Base-by-base conservation (phyloP, 202 grass and related monocot species). In the Brachypodium distachyon region DNA sequence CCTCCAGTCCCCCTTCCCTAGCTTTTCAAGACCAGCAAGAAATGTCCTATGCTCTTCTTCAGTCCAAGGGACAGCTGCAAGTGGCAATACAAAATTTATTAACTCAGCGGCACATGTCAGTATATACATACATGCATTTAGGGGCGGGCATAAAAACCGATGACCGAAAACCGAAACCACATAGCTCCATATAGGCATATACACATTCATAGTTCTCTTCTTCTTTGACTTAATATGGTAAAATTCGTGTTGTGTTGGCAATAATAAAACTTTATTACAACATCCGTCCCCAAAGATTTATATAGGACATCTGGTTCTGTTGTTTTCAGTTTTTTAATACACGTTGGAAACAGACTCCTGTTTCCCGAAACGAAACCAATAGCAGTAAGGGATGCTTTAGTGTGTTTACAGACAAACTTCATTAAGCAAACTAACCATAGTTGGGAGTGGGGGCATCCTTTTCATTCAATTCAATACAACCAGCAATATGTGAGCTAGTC, bases 31-130 rank as follows among this genome's bases (percentile, higher is more conserved):
- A 48, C 88, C 88, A 62, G 88, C 84, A 80, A 90, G 88, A 83
- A 87, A 90, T 77, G 80, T 84, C 49, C 80, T 76, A 44, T 90
- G 88, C 74, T 90, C 88, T 71, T 90, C 88, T 90, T 90, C 80
- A 71, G 84, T 87, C 88, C 88, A 90, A 72, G 88, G 88, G 65
- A 87, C 84, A 76, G 83, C 88, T 90, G 64, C 37, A 72, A 80
- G 56, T 68, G 34, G 42, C 44, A 76, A 55, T 7, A n/a, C n/a
- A 67, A 56, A 27, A 60, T 9, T 0, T 41, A 32, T 75, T 39
- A 50, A 76, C 13, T 16, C 17, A 76, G n/a, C n/a, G n/a, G n/a
- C n/a, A n/a, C n/a, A 64, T 44, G 9, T 26, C 3, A 82, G 11
- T 10, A 58, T 27, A 65, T 43, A 65, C 17, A 57, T 26, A 54